Conservation (phyloP, 2,329 filamentous ascomycete genomes). For the Exserohilum turcica region DNA sequence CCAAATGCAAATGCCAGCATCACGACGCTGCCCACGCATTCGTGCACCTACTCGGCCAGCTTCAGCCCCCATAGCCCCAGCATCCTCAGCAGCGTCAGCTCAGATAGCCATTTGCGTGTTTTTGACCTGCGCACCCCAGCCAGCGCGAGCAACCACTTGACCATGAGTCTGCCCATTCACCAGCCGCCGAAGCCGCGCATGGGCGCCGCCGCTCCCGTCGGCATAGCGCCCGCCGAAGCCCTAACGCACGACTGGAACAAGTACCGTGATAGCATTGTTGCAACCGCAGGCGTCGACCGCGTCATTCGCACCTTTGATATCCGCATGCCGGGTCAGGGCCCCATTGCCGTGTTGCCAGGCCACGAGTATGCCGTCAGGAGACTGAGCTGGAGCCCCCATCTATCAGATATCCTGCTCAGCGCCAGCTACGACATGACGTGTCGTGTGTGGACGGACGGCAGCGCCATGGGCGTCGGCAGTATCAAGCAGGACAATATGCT, state of each 20-base stretch:
- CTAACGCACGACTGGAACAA: conserved; percentile 99
- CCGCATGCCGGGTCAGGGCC: conserved; percentile 73
- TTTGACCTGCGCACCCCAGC: conserved; percentile 90
- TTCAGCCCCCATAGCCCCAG: conserved; percentile 89
- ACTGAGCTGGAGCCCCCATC: conserved; percentile 89
- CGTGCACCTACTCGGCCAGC: conserved; percentile 90
- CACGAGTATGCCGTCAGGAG: conserved; percentile 90
- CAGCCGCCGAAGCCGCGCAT: conserved; percentile 62
- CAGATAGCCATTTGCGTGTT: conserved; percentile 85
- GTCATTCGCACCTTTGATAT: conserved; percentile 90
- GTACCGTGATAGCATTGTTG: conserved; percentile 82
- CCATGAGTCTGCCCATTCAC: conserved; percentile 82
- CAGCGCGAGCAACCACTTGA: conserved; percentile 85
- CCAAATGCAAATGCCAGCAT: conserved; percentile 76
- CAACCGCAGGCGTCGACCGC: conserved; percentile 87
- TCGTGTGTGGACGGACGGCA: conserved; percentile 88
- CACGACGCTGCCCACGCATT: conserved; percentile 85
- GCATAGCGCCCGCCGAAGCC: conserved; percentile 73
- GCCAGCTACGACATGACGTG: conserved; percentile 99
- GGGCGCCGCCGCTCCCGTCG: conserved; percentile 48
- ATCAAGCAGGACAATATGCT: conserved; percentile 42
- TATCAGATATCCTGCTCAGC: conserved; percentile 83
- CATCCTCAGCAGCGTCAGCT: conserved; percentile 83
- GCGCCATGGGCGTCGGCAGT: conserved; percentile 51
- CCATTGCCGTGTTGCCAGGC: conserved; percentile 74